Evolutionary conservation across 169 alveolate species (phyloP).

Genomic region (Plasmodium sp.): DNA sequence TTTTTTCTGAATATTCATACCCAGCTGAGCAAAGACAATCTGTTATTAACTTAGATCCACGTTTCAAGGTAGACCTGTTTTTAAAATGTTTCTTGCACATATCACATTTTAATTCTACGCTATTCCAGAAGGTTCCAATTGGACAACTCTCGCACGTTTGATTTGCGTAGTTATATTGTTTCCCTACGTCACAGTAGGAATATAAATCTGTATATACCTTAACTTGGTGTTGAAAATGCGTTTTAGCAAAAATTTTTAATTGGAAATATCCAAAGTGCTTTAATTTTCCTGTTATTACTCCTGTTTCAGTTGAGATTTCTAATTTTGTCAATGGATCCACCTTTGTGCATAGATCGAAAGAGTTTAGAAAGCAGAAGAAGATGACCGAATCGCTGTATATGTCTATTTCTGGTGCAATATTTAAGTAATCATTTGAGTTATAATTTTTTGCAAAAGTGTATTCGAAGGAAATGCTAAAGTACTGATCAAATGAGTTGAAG

Average conservation of each 20-base stretch:
- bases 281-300: slow-evolving; percentile 61
- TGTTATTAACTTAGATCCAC: slow-evolving; percentile 68
- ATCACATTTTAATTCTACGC: slow-evolving; percentile 45
- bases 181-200: slow-evolving; percentile 52
- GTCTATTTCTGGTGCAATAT: slow-evolving; percentile 48
- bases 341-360: slow-evolving; percentile 32
- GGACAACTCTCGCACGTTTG: slow-evolving; percentile 53
- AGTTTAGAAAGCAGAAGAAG: slow-evolving; percentile 66
- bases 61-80: slow-evolving; percentile 76
- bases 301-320: slow-evolving; percentile 33
- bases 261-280: slow-evolving; percentile 54
- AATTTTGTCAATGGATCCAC: slow-evolving; percentile 61
- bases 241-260: slow-evolving; percentile 72
- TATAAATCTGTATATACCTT: slow-evolving; percentile 37
- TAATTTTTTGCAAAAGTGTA: slow-evolving; percentile 46
- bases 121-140: slow-evolving; percentile 61
- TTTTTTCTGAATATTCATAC: slow-evolving; percentile 55
- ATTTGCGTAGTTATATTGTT: slow-evolving; percentile 33
- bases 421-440: slow-evolving; percentile 36
- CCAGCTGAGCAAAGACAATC: slow-evolving; percentile 83
- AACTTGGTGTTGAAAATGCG: slow-evolving; percentile 60
- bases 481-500: slow-evolving; percentile 61
- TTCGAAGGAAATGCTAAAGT: slow-evolving; percentile 50
- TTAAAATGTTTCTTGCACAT: slow-evolving; percentile 63
- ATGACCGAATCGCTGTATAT: slow-evolving; percentile 38